phyloP scores from a whole-genome alignment of 1,284 basidiomycete species.

The Cystobasidiaceae sp. region DNA sequence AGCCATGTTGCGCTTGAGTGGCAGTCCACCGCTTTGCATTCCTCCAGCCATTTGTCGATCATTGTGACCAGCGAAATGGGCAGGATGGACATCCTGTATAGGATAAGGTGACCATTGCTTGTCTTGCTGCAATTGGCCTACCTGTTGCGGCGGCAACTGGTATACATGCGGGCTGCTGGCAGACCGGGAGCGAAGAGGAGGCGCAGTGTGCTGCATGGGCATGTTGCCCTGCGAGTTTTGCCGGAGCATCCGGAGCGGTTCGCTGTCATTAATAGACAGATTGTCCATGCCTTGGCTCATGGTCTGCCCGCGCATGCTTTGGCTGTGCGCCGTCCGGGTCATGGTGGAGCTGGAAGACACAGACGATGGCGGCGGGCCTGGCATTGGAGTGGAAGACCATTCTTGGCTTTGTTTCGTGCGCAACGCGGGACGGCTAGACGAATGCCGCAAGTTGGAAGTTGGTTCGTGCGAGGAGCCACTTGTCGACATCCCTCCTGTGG shows the following conservation, averaged over 20 bases:
- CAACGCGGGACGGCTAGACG: slow-evolving; percentile 39
- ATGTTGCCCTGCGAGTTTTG: slow-evolving; percentile 33
- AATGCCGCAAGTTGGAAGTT: slow-evolving; percentile 35
- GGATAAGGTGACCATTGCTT: slow-evolving; percentile 22
- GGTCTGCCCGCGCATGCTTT: neutral
- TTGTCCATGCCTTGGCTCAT: slow-evolving; percentile 29
- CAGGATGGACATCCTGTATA: slow-evolving; percentile 18
- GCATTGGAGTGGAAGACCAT: slow-evolving; percentile 32
- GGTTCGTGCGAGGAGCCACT: slow-evolving; percentile 21
- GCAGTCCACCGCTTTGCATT: neutral
- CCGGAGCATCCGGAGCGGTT: slow-evolving; percentile 25
- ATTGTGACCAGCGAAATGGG: slow-evolving; percentile 10
- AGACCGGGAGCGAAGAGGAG: slow-evolving; percentile 48
- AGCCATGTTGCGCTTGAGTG: slow-evolving; percentile 7
- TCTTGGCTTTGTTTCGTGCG: slow-evolving; percentile 39
- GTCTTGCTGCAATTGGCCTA: neutral
- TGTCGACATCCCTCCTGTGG: slow-evolving; percentile 30
- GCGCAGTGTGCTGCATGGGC: slow-evolving; percentile 35
- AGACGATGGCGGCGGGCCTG: slow-evolving; percentile 2
- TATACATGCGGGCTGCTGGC: slow-evolving; percentile 52
- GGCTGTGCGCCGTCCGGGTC: neutral
- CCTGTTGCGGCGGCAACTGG: slow-evolving; percentile 40
- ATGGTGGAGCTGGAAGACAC: slow-evolving; percentile 5
- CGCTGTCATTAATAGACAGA: slow-evolving; percentile 1
- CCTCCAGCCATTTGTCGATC: neutral